Evolutionary conservation across 495 filamentous ascomycete species (phyloP).

Genomic region (Aspergillus panamensis): DNA sequence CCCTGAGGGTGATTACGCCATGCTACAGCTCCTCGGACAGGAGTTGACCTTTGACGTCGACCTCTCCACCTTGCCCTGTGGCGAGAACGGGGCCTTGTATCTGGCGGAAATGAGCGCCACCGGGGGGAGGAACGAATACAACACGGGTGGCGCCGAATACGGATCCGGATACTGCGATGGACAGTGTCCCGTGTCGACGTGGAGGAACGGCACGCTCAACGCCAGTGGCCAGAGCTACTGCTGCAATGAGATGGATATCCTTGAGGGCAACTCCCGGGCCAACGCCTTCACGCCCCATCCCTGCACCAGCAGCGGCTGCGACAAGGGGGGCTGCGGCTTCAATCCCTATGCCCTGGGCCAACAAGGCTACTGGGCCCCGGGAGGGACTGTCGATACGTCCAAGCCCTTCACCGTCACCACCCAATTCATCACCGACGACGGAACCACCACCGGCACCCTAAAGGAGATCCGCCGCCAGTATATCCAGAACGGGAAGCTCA

Average conservation of each 20-base stretch:
- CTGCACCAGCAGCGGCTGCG: neutral
- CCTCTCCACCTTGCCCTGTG: conserved; percentile 6
- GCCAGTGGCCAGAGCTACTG: neutral
- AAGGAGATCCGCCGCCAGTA: conserved; percentile 7
- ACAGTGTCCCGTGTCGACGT: conserved; percentile 1
- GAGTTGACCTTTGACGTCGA: conserved; percentile 7
- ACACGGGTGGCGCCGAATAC: conserved; percentile 4
- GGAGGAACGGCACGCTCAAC: conserved; percentile 7
- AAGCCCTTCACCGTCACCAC: conserved; percentile 11
- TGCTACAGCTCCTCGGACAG: conserved; percentile 7
- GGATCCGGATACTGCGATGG: conserved; percentile 7
- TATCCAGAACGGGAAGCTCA: conserved; percentile 7
- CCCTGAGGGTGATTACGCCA: conserved; percentile 1
- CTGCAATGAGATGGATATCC: conserved; percentile 13
- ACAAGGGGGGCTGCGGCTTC: conserved; percentile 3
- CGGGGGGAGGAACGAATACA: conserved; percentile 4
- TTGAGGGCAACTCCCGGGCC: conserved; percentile 6
- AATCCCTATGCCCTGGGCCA: conserved; percentile 1
- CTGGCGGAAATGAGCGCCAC: conserved; percentile 9
- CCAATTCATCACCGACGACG: conserved; percentile 8
- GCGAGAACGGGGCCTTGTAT: conserved; percentile 9
- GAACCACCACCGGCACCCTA: neutral
- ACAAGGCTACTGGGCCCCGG: conserved; percentile 4
- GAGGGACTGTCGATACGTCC: conserved; percentile 4
- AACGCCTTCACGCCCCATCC: conserved; percentile 4